These are phyloP conservation scores for Tolypocladium album DNA, from an alignment of 2,329 filamentous ascomycete species.

Conservation along the genomic window DNA sequence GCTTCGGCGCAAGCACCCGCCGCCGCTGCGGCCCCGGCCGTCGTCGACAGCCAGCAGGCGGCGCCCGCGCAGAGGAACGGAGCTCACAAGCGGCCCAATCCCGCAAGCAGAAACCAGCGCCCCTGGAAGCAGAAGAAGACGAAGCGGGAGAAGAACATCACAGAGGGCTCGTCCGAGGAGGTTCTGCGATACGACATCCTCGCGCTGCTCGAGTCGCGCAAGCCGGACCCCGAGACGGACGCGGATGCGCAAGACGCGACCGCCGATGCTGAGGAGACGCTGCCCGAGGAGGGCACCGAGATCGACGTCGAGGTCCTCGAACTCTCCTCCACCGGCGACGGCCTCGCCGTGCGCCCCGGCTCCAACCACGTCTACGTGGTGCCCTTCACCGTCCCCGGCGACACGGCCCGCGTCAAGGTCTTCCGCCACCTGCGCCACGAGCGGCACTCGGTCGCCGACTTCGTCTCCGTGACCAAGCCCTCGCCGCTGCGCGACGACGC, in stretches of 20 bases:
- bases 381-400: conserved; percentile 80
- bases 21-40: not conserved
- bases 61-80: not conserved
- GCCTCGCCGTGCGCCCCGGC: conserved; percentile 61
- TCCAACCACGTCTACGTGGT: conserved; percentile 67
- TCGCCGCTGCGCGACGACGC: conserved; percentile 68
- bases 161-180: conserved; percentile 54
- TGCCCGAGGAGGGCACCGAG: conserved; percentile 62
- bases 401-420: conserved; percentile 68
- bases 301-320: conserved; percentile 72
- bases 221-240: conserved; percentile 12
- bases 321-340: conserved; percentile 87
- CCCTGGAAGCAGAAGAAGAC: conserved; percentile 36
- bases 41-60: not conserved
- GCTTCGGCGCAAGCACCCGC: not conserved
- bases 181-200: conserved; percentile 55
- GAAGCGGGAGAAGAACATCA: conserved; percentile 49
- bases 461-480: conserved; percentile 64
- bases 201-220: conserved; percentile 36
- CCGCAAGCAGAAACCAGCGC: conserved; percentile 3
- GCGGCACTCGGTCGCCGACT: conserved; percentile 69
- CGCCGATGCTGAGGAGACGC: conserved; percentile 12
- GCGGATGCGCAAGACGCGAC: conserved; percentile 7
- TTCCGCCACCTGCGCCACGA: conserved; percentile 57
- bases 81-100: conserved; percentile 2